Conservation (phyloP, 164 flowering plant genomes). For the Aristolochia contorta region DNA sequence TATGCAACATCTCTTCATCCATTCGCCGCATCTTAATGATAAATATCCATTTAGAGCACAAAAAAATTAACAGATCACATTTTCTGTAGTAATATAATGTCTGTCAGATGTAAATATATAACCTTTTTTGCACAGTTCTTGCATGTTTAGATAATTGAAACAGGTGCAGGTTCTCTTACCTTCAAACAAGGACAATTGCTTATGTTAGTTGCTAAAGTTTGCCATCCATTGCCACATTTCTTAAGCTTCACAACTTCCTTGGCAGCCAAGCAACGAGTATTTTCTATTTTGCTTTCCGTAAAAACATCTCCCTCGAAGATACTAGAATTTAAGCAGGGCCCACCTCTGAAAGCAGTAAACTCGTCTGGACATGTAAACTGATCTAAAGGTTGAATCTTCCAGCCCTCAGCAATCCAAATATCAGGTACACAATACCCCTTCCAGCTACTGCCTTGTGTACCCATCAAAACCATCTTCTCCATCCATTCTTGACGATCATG, state of each 20-base stretch:
- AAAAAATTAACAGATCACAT: no score
- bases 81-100: no score
- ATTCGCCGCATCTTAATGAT: no score
- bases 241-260: constrained; percentile 44
- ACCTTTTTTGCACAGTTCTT: no score
- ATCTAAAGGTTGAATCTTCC: constrained; percentile 15
- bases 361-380: constrained; percentile 46
- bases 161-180: constrained; percentile 25
- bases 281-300: constrained; percentile 9
- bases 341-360: constrained; percentile 32
- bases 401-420: constrained; percentile 33
- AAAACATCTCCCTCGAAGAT: constrained; percentile 10
- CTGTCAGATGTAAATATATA: no score
- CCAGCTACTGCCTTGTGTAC: constrained; percentile 12
- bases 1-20: no score
- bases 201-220: constrained; percentile 12
- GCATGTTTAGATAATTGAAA: no score
- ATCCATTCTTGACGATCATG: constrained; percentile 50
- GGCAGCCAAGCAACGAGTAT: constrained; percentile 43
- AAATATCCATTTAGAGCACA: no score
- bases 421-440: constrained; percentile 73
- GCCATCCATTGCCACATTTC: constrained; percentile 61
- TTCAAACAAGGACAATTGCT: constrained; percentile 48
- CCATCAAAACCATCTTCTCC: constrained; percentile 23
- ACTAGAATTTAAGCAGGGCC: constrained; percentile 30